Base-by-base conservation (phyloP, 2,329 filamentous ascomycete species). In the Sphaceloma murrayae region DNA sequence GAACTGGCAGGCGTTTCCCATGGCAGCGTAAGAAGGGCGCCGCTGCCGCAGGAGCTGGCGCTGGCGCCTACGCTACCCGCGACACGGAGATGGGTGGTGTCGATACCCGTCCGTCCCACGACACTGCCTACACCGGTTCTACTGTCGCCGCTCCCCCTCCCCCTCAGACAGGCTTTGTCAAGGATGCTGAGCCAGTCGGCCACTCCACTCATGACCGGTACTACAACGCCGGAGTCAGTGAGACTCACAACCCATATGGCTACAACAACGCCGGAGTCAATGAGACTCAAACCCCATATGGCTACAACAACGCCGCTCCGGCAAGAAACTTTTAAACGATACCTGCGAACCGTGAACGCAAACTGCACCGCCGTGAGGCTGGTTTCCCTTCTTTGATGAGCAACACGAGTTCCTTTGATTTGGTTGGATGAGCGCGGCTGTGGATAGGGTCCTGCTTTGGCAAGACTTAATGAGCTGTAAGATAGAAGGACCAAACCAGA, bases 111-210 rank as follows among this genome's bases (percentile, higher is more conserved):
- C 65, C 67, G 18, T 65, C 61, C 45, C 63, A 69, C 53, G 71
- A 73, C 49, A 73, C 70, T 30, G 67, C 62, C 18, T 67, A 67
- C 56, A 69, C 68, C 24, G 68, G 68, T 40, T 67, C 67, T 10
- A 73, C 69, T 14, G 64, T 68, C 39, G 61, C 58, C 26, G 55
- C 53, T 13, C 54, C 59, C 26, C 54, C 53, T 13, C 54, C 59
- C n/a, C 56, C 55, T 47, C 56, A 56, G 33, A 57, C 46, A 16
- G 42, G 55, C 22, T 51, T 54, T 46, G 54, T 54, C 50, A 53
- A 53, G 48, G 50, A 49, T 13, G 33, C 38, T 30, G 34, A 43
- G 14, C 29, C 36, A 27, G 47, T 51, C 32, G 22, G 58, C 3
- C 49, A 62, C 11, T 52, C 54, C n/a, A 56, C 55, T 0, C 58